Conservation (phyloP, 2,329 filamentous ascomycete species). For the Sporothrix protearum region DNA sequence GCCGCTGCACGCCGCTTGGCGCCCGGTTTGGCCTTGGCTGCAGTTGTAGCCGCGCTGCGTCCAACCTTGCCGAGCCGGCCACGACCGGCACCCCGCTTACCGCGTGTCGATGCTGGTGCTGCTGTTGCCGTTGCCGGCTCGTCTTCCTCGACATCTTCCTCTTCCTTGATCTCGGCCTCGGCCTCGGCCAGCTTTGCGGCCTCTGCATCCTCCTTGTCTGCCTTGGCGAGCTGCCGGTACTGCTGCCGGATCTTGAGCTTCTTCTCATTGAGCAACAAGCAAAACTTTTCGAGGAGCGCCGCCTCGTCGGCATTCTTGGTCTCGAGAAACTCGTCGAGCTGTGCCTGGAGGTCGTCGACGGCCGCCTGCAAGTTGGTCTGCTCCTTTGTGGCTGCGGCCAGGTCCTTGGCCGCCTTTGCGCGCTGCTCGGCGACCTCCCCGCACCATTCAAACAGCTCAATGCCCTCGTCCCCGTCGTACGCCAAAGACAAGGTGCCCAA, state of each 20-base stretch:
- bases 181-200: not conserved
- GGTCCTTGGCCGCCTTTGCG: constrained; percentile 42
- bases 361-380: constrained; percentile 50
- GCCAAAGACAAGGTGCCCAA: constrained; percentile 62
- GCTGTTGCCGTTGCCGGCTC: not conserved
- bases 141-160: constrained; percentile 24
- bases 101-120: not conserved
- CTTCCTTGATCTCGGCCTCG: constrained; percentile 31
- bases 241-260: constrained; percentile 76
- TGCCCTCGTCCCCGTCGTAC: constrained; percentile 53
- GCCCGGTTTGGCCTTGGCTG: constrained; percentile 31
- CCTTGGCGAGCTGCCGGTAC: constrained; percentile 53
- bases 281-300: constrained; percentile 65
- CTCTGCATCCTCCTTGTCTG: not conserved
- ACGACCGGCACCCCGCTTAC: not conserved
- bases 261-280: constrained; percentile 70
- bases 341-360: constrained; percentile 56
- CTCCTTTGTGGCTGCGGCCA: constrained; percentile 43
- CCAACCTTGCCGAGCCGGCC: constrained; percentile 9
- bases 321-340: constrained; percentile 63
- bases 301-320: constrained; percentile 66
- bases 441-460: constrained; percentile 70
- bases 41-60: constrained; percentile 18
- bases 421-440: constrained; percentile 53
- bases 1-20: constrained; percentile 35